Conservation (phyloP, 208 protist species). For the Leptomonas seymouri region DNA sequence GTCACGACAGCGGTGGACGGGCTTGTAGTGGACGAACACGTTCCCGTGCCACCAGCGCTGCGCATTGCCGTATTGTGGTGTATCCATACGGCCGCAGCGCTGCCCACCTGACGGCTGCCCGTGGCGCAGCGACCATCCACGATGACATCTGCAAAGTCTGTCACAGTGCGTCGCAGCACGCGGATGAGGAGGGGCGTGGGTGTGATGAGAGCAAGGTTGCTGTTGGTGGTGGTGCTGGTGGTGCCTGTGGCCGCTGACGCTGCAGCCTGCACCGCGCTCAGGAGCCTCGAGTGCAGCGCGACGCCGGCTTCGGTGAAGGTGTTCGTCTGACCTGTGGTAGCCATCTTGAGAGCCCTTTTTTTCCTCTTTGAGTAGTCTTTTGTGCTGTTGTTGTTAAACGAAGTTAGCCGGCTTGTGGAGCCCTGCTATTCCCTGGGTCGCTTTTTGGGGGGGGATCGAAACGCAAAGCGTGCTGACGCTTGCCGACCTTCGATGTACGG, state of each 20-base stretch:
- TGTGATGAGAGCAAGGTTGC: conserved; percentile 1
- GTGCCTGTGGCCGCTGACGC: background rate
- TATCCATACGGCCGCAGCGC: conserved; percentile 46
- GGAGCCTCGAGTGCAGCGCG: conserved; percentile 46
- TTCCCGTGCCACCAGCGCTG: background rate
- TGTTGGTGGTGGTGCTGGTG: background rate
- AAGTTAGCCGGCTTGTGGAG: too few species aligned
- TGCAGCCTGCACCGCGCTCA: conserved; percentile 31
- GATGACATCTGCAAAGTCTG: conserved; percentile 69
- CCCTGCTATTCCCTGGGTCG: too few species aligned
- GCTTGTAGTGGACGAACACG: background rate
- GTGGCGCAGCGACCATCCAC: conserved; percentile 68
- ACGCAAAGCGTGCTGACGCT: too few species aligned
- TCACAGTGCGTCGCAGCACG: conserved; percentile 53
- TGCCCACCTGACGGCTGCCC: conserved; percentile 35
- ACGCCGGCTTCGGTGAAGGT: conserved; percentile 34
- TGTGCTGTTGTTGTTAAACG: too few species aligned
- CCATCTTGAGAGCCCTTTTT: background rate
- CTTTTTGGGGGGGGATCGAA: background rate
- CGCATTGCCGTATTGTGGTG: conserved; percentile 32
- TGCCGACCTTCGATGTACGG: too few species aligned
- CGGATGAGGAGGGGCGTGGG: conserved; percentile 57
- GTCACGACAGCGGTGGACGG: background rate
- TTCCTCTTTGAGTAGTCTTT: conserved; percentile 4
- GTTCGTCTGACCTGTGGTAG: background rate